Conservation (phyloP, 495 filamentous ascomycete genomes). For the Umbilicaria muhlenbergii region DNA sequence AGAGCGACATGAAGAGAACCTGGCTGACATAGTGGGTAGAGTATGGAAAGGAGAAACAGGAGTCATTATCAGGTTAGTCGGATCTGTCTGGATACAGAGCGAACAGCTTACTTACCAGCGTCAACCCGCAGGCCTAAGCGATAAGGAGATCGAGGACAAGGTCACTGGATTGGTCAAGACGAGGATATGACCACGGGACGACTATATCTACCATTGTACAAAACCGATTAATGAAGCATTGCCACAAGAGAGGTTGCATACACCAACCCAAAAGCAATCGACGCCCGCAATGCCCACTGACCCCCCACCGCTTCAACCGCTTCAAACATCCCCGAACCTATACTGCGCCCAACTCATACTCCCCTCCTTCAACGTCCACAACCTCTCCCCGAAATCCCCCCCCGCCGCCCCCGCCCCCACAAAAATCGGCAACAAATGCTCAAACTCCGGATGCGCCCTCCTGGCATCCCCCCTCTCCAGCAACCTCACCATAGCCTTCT, state of each 20-base stretch:
- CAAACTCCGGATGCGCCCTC: conserved; percentile 63
- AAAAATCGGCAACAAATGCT: conserved; percentile 68
- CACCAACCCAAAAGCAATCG: conserved; percentile 2
- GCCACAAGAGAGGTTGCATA: not conserved
- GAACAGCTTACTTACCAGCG: not conserved
- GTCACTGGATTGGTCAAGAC: conserved; percentile 69
- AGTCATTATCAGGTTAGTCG: conserved; percentile 56
- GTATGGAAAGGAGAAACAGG: conserved; percentile 76
- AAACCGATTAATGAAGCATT: not conserved
- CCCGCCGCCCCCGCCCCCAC: conserved; percentile 58
- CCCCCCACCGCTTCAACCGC: conserved; percentile 2
- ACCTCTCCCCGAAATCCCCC: conserved; percentile 40
- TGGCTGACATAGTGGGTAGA: conserved; percentile 30
- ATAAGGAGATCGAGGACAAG: conserved; percentile 83
- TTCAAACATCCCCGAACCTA: conserved; percentile 48
- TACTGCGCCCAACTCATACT: conserved; percentile 63
- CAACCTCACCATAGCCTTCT: conserved; percentile 42
- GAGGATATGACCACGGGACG: conserved; percentile 9
- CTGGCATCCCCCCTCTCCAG: conserved; percentile 50
- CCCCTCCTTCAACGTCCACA: conserved; percentile 51
- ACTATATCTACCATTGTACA: not conserved
- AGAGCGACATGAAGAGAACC: not conserved
- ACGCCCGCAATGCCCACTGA: not conserved
- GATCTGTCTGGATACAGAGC: not conserved
- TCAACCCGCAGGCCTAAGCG: conserved; percentile 50